Conservation (phyloP, 345 rosid genomes). For the Acer negundo region DNA sequence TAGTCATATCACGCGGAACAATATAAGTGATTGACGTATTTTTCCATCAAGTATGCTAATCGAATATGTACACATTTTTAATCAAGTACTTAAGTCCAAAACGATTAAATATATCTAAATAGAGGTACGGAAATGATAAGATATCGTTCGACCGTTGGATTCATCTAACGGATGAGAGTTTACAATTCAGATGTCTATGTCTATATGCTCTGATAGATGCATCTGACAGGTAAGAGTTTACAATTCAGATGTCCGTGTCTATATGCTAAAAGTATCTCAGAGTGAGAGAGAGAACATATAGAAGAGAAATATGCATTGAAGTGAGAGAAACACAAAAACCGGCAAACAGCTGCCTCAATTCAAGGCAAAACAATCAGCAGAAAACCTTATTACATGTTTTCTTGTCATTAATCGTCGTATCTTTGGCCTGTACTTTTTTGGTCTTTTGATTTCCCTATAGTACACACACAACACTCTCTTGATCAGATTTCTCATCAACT, state of each 20-base stretch:
- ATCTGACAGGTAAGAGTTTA: background rate
- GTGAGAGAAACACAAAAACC: conserved; percentile 7
- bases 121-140: no score
- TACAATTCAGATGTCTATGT: no score
- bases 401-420: background rate
- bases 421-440: background rate
- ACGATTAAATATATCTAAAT: no score
- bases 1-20: no score
- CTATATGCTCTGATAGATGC: background rate
- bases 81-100: background rate
- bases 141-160: background rate
- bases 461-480: background rate
- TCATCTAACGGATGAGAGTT: background rate
- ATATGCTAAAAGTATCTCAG: background rate
- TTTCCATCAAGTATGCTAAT: no score
- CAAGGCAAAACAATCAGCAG: conserved; percentile 20
- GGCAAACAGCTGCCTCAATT: conserved; percentile 21
- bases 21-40: background rate
- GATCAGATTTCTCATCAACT: background rate
- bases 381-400: conserved; percentile 8
- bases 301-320: background rate
- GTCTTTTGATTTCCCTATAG: background rate
- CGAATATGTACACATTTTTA: no score
- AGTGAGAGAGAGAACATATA: background rate
- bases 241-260: background rate